A percentile compares a stretch with the other conserved stretches of the same genome.
Evolutionary conservation across 2,329 filamentous ascomycete species (phyloP).

Genomic region (Pseudocercospora cruenta): DNA sequence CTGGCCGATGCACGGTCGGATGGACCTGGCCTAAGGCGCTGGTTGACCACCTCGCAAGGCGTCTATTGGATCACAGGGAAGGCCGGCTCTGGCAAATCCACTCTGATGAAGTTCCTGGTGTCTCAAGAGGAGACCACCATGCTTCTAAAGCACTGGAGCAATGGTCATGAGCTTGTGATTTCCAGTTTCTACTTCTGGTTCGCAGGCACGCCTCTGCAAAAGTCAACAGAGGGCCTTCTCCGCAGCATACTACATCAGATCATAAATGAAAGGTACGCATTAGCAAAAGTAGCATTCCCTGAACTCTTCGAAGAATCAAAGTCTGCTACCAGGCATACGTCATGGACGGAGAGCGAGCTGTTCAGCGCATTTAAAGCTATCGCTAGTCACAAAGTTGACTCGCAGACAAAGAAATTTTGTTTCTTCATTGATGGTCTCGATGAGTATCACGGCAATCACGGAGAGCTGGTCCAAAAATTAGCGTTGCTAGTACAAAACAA

Average conservation of each 20-base stretch:
- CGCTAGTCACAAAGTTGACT: neutral
- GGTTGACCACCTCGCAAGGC: neutral
- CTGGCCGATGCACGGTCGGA: neutral
- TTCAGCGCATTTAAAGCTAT: neutral
- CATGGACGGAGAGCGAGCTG: too few relatives aligned
- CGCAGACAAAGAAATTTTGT: too few relatives aligned
- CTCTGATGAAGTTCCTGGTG: constrained; percentile 19
- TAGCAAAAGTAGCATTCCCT: too few relatives aligned
- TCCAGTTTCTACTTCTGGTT: constrained; percentile 29
- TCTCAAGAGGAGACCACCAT: too few relatives aligned
- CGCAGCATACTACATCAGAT: constrained; percentile 21
- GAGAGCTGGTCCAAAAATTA: constrained; percentile 1
- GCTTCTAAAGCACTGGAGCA: too few relatives aligned
- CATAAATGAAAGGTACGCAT: neutral
- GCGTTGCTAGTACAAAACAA: neutral
- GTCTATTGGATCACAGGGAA: constrained; percentile 17
- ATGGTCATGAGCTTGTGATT: too few relatives aligned
- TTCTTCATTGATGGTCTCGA: constrained; percentile 29
- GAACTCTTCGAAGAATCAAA: too few relatives aligned
- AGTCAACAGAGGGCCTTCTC: constrained; percentile 18
- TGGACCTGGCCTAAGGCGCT: neutral
- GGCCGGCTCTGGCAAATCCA: constrained; percentile 23
- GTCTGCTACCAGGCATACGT: too few relatives aligned
- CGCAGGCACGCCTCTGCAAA: constrained; percentile 17
- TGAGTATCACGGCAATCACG: constrained; percentile 19